Conservation (phyloP, 139 green algal species). For the Chlorella sp. region DNA sequence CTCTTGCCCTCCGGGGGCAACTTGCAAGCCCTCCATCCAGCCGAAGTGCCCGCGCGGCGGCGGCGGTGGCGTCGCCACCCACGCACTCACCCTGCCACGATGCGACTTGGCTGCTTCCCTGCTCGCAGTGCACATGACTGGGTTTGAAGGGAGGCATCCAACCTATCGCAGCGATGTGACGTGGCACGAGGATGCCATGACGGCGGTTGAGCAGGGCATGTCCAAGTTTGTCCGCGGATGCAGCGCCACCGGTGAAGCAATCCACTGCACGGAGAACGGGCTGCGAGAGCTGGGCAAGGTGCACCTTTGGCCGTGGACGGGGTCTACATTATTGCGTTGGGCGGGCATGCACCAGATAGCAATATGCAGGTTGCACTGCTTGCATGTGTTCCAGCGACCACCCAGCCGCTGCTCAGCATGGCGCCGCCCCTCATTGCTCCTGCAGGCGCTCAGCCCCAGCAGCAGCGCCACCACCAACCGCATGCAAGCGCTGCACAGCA, state of each 20-base stretch:
- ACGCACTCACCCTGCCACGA: too few relatives aligned
- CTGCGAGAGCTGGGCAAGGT: neutral
- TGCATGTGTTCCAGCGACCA: neutral
- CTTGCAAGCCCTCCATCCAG: too few relatives aligned
- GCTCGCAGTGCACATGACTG: too few relatives aligned
- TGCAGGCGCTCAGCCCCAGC: neutral
- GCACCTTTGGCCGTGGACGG: neutral
- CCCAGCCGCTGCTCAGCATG: neutral
- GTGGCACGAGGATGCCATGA: too few relatives aligned
- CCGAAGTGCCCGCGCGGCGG: too few relatives aligned
- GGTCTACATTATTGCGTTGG: neutral
- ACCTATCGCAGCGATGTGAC: too few relatives aligned
- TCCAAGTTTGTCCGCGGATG: neutral
- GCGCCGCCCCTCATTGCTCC: neutral
- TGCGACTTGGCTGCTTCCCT: too few relatives aligned
- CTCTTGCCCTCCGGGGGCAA: too few relatives aligned
- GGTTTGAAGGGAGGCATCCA: too few relatives aligned
- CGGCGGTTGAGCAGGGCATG: neutral
- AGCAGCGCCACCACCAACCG: neutral
- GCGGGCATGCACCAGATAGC: too few relatives aligned
- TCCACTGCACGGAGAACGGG: neutral
- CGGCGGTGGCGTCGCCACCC: too few relatives aligned
- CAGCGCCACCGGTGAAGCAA: neutral
- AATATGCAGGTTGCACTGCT: too few relatives aligned
- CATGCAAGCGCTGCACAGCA: neutral